Percentiles rank a stretch among this genome's conserved stretches.
Evolutionary conservation across 805 yeast genomes (phyloP).

Genomic region (Yarrowia keelungensis): DNA sequence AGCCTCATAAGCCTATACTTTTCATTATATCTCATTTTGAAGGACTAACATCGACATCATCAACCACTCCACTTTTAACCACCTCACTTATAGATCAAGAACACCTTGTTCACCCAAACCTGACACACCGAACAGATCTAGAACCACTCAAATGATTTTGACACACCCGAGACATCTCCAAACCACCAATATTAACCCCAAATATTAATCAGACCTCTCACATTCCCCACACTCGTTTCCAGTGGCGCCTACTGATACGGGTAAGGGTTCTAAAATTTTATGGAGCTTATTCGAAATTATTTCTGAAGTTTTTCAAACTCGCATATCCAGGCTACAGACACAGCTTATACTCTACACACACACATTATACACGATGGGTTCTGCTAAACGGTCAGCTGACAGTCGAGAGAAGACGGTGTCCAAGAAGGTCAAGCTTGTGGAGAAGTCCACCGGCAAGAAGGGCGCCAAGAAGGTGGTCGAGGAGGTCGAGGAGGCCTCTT

Average conservation of each 20-base stretch:
- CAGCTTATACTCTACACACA: conserved; percentile 1
- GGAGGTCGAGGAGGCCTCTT: conserved; percentile 18
- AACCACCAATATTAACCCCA: too few species aligned
- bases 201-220: too few species aligned
- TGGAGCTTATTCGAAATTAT: conserved; percentile 28
- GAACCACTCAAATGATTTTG: too few species aligned
- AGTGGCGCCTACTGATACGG: conserved; percentile 30
- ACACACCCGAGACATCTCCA: too few species aligned
- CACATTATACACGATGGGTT: conserved; percentile 16
- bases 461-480: conserved; percentile 21
- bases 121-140: too few species aligned
- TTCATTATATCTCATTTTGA: too few species aligned
- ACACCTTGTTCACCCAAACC: too few species aligned
- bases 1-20: too few species aligned
- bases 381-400: conserved; percentile 37
- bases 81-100: too few species aligned
- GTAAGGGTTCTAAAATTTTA: conserved; percentile 32
- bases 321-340: conserved; percentile 4
- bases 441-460: conserved; percentile 25
- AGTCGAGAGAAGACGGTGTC: conserved; percentile 23
- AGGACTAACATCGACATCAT: too few species aligned
- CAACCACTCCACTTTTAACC: too few species aligned
- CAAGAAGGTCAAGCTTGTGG: conserved; percentile 35
- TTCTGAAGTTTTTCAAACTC: conserved; percentile 25
- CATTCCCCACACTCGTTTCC: too few species aligned